These are phyloP conservation scores for Monotropa hypopitys DNA, from an alignment of 179 eudicot species.

Conservation along the genomic window DNA sequence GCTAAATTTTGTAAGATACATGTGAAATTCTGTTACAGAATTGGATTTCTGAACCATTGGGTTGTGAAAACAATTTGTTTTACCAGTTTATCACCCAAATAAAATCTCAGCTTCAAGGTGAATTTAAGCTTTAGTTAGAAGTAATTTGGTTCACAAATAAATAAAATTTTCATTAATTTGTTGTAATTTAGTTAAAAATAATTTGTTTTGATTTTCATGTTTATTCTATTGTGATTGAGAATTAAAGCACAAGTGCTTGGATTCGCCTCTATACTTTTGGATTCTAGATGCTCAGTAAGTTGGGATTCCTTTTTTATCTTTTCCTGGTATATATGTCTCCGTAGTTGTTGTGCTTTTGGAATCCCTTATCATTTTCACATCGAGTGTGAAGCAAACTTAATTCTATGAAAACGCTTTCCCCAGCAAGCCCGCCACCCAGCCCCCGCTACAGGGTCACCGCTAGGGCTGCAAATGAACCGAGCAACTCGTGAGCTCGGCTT, in stretches of 20 bases:
- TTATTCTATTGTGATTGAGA: background rate
- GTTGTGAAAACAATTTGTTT: background rate
- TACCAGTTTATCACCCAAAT: background rate
- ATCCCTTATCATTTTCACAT: slow-evolving; percentile 6
- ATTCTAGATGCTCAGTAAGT: slow-evolving; percentile 20
- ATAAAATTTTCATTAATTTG: background rate
- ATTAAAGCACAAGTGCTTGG: background rate
- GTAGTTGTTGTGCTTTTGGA: slow-evolving; percentile 4
- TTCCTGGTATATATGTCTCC: background rate
- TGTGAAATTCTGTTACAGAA: background rate
- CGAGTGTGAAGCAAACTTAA: background rate
- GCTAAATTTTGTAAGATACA: background rate
- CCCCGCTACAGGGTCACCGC: too few relatives aligned
- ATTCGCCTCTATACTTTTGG: background rate
- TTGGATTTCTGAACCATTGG: background rate
- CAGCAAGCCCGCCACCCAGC: too few relatives aligned
- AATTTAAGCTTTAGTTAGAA: background rate
- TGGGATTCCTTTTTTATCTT: slow-evolving; percentile 7
- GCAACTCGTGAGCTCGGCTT: too few relatives aligned
- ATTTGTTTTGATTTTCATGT: background rate
- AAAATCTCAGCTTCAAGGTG: background rate
- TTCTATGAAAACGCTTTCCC: background rate
- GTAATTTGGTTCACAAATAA: background rate
- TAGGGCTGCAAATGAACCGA: too few relatives aligned
- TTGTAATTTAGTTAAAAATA: background rate